Conservation (phyloP, 2,329 filamentous ascomycete species). For the Capronia americana region DNA sequence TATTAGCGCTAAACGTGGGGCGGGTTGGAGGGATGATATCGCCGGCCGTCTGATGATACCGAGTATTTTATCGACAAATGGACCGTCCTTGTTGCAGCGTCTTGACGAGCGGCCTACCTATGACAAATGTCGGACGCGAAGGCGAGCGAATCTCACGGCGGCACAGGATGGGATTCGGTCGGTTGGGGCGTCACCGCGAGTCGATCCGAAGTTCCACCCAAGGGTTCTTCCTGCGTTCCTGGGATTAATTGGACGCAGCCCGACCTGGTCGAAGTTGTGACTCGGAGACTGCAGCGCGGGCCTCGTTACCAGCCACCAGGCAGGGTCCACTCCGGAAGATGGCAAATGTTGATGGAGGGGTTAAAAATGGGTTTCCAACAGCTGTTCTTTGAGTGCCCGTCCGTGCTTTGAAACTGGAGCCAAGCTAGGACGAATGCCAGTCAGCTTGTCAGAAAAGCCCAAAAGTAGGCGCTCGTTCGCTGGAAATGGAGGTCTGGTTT, state of each 20-base stretch:
- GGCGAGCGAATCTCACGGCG: constrained; percentile 1
- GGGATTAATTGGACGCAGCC: constrained; percentile 13
- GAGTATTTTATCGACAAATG: neutral
- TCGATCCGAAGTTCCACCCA: constrained; percentile 26
- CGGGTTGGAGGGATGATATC: constrained; percentile 3
- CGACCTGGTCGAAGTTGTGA: neutral
- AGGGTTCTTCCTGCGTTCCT: constrained; percentile 1
- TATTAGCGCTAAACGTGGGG: constrained; percentile 24
- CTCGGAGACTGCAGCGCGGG: constrained; percentile 20
- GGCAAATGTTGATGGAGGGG: constrained; percentile 33
- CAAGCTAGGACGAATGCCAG: constrained; percentile 28
- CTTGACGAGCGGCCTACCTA: constrained; percentile 5
- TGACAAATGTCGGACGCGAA: constrained; percentile 6
- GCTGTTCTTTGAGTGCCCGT: neutral
- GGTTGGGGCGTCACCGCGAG: constrained; percentile 19
- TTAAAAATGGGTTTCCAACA: neutral
- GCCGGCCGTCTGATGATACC: constrained; percentile 1
- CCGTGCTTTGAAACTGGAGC: constrained; percentile 14
- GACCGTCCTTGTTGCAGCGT: neutral
- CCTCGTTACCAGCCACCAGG: constrained; percentile 24
- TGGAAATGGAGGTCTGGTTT: constrained; percentile 11
- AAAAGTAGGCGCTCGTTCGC: constrained; percentile 4
- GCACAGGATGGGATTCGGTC: constrained; percentile 2
- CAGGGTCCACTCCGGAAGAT: constrained; percentile 33
- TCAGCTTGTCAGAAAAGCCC: constrained; percentile 24